Conservation (phyloP, 1,284 basidiomycete genomes). For the Trichosporon asahii region DNA sequence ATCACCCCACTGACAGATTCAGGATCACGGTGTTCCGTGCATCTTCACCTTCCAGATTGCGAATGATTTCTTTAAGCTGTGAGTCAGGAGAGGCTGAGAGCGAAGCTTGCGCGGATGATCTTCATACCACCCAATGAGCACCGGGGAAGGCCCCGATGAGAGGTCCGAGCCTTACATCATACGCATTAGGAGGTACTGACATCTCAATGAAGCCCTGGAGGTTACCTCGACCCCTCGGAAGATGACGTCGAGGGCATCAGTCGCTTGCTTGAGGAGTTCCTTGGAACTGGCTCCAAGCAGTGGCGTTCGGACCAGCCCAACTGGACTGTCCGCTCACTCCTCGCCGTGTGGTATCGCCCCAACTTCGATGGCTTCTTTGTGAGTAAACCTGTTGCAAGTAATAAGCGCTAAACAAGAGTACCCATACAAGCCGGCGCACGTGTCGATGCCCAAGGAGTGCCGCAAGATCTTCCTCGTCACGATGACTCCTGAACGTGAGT, state of each 20-base stretch:
- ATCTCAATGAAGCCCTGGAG: constrained; percentile 71
- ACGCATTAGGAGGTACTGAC: constrained; percentile 7
- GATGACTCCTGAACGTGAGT: constrained; percentile 82
- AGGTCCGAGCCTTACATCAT: neutral
- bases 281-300: constrained; percentile 66
- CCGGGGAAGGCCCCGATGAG: neutral
- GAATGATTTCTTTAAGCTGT: constrained; percentile 98
- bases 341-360: constrained; percentile 95
- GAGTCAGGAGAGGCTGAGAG: constrained; percentile 43
- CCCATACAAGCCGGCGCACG: constrained; percentile 92
- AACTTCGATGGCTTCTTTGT: constrained; percentile 99
- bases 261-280: constrained; percentile 77
- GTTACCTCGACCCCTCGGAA: constrained; percentile 94
- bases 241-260: constrained; percentile 87
- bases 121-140: neutral
- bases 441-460: constrained; percentile 95
- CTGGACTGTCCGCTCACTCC: constrained; percentile 92
- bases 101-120: neutral
- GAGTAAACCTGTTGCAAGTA: constrained; percentile 41
- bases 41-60: constrained; percentile 97
- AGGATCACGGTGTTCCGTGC: constrained; percentile 86
- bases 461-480: constrained; percentile 95
- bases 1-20: neutral
- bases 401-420: constrained; percentile 60
- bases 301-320: constrained; percentile 13